Evolutionary conservation across 1,139 yeast species (phyloP).

Genomic region (Starmera stellimalicola): DNA sequence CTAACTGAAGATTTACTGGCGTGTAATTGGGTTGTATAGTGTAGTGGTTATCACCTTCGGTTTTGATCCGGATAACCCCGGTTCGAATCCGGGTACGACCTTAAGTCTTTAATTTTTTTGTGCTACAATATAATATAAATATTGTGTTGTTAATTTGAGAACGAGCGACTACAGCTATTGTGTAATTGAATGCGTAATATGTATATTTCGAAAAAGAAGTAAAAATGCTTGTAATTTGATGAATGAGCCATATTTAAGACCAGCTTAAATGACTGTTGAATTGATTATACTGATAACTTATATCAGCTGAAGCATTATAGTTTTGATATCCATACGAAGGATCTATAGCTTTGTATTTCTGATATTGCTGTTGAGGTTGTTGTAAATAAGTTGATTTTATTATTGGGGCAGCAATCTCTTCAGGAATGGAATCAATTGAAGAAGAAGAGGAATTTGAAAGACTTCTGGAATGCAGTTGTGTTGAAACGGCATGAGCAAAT

Average conservation of each 20-base stretch:
- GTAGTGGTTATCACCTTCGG: constrained; percentile 63
- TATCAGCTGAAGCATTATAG: neutral
- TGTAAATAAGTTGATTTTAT: neutral
- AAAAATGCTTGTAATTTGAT: no score
- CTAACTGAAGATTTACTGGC: no score
- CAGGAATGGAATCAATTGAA: constrained; percentile 4
- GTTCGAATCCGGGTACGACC: constrained; percentile 96
- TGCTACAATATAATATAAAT: no score
- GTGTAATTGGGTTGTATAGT: constrained; percentile 53
- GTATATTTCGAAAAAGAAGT: no score
- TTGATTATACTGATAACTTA: neutral
- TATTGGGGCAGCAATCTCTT: neutral
- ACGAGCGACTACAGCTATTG: no score
- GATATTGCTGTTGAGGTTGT: neutral
- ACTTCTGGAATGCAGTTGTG: constrained; percentile 7
- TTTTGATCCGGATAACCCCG: constrained; percentile 83
- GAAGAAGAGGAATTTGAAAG: constrained; percentile 8
- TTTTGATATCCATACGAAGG: no score
- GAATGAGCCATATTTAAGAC: no score
- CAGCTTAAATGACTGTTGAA: neutral
- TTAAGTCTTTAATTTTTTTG: no score
- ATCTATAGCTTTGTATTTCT: neutral
- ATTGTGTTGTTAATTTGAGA: no score
- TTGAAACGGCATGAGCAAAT: neutral
- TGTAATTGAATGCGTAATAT: no score